phyloP scores from a whole-genome alignment of 1,284 basidiomycete species.

The Termitomyces sp. region DNA sequence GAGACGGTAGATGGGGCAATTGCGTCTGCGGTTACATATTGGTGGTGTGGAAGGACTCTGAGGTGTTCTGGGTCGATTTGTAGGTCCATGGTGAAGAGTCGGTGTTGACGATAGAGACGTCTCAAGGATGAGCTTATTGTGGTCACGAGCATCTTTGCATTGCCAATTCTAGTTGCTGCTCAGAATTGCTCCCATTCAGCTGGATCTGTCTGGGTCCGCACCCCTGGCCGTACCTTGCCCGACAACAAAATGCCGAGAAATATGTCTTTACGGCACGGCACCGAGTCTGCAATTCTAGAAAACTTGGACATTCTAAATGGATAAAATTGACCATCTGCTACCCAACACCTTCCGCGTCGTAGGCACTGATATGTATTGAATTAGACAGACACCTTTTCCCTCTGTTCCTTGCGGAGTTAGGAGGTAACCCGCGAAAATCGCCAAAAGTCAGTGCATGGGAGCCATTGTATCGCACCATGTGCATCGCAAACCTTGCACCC shows the following conservation, averaged over 20 bases:
- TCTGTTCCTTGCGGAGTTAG: not conserved
- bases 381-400: not conserved
- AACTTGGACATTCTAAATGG: not conserved
- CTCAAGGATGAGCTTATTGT: conserved; percentile 4
- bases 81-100: conserved; percentile 12
- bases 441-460: not conserved
- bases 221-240: not conserved
- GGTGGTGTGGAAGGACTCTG: conserved; percentile 66
- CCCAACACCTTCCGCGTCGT: not conserved
- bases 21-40: conserved; percentile 65
- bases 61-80: conserved; percentile 45
- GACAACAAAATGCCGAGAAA: not conserved
- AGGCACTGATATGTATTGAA: not conserved
- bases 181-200: too few species aligned
- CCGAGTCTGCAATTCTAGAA: not conserved
- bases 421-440: not conserved
- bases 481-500: not conserved
- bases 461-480: not conserved
- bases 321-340: not conserved
- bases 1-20: conserved; percentile 54
- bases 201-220: not conserved
- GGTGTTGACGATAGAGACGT: conserved; percentile 1
- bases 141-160: conserved; percentile 10
- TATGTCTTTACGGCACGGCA: not conserved
- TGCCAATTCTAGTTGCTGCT: too few species aligned